A percentile compares a stretch with the other conserved stretches of the same genome.
phyloP scores from a whole-genome alignment of 2,329 filamentous ascomycete species.

The Tolypocladium amazonense region DNA sequence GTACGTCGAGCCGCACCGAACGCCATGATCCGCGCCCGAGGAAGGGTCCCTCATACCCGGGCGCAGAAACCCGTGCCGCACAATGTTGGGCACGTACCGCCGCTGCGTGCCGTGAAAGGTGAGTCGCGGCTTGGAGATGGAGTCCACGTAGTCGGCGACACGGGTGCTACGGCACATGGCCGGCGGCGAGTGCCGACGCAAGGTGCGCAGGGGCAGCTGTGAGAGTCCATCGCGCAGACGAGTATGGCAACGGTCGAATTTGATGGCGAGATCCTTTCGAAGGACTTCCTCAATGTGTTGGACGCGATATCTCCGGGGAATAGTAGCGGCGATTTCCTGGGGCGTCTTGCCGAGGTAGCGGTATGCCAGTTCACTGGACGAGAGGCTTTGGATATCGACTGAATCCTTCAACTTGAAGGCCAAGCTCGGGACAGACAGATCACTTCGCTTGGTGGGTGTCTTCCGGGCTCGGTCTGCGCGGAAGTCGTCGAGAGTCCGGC shows the following conservation, averaged over 20 bases:
- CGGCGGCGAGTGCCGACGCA: slow-evolving; percentile 5
- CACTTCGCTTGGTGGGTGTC: background rate
- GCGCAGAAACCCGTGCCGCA: slow-evolving; percentile 30
- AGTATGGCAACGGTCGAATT: slow-evolving; percentile 17
- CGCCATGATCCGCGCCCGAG: background rate
- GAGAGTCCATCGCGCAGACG: slow-evolving; percentile 14
- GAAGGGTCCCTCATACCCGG: slow-evolving; percentile 14
- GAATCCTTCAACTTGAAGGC: background rate
- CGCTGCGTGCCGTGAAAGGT: slow-evolving; percentile 30
- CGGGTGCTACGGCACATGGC: slow-evolving; percentile 6
- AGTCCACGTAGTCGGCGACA: slow-evolving; percentile 21
- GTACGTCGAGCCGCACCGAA: slow-evolving; percentile 23
- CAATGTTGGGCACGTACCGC: slow-evolving; percentile 26
- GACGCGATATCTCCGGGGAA: slow-evolving; percentile 20
- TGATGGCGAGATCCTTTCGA: slow-evolving; percentile 17
- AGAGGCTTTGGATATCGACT: slow-evolving; percentile 6
- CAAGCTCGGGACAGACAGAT: background rate
- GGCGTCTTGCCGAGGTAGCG: slow-evolving; percentile 20
- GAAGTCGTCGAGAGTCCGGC: background rate
- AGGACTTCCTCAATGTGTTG: slow-evolving; percentile 28
- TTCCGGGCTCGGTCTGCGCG: background rate
- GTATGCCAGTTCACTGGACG: slow-evolving; percentile 15
- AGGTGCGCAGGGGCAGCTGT: background rate
- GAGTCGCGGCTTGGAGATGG: slow-evolving; percentile 22
- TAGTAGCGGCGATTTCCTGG: slow-evolving; percentile 18